Base-by-base conservation (phyloP, 1,284 basidiomycete species). In the Papiliotrema flavescens region DNA sequence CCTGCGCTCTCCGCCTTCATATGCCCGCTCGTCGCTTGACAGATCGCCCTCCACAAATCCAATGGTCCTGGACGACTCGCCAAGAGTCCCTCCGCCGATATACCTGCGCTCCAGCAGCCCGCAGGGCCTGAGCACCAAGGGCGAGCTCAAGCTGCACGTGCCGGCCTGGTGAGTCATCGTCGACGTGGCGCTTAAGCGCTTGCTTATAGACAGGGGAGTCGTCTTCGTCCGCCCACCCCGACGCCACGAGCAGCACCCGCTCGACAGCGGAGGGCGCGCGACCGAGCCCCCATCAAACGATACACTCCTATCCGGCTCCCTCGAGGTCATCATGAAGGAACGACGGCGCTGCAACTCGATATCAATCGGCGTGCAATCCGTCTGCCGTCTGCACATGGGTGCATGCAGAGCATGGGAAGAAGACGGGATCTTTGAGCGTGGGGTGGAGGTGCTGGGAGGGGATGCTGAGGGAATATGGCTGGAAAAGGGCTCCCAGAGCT, bases 321-420 rank as follows among this genome's bases (percentile, higher is more conserved):
- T 76, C 23, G 74, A 75, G 46, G 68, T 76, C 5, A 64, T 62
- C 35, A 76, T 76, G 74, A 69, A 71, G 49, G 72, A 76, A 45
- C 61, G 72, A 2, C 42, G 66, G 19, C 52, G 70, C 24, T 68
- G 67, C 17, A 63, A 68, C 49, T 64, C 67, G 1, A 75, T 76
- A 51, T 61, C 63, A 9, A 69, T 76, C 2, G 70, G 69, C n/a
- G 63, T 74, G 35, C 70, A 73, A 56, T 62, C 63, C 32, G 69
- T 72, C 7, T 65, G 63, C 35, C 57, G 56, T 23, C 23, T 74
- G 39, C 54, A 69, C 45, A 68, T 74, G 66, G 67, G 69, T 2
- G 37, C 26, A 2, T 13, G 45, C 14, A 53, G 72, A 19, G 66
- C 64, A 1, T 74, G 73, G 73, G 73, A 74, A 48, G 71, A 73